Conservation (phyloP, 1,139 yeast species). For the Saccharomyces uvarum region DNA sequence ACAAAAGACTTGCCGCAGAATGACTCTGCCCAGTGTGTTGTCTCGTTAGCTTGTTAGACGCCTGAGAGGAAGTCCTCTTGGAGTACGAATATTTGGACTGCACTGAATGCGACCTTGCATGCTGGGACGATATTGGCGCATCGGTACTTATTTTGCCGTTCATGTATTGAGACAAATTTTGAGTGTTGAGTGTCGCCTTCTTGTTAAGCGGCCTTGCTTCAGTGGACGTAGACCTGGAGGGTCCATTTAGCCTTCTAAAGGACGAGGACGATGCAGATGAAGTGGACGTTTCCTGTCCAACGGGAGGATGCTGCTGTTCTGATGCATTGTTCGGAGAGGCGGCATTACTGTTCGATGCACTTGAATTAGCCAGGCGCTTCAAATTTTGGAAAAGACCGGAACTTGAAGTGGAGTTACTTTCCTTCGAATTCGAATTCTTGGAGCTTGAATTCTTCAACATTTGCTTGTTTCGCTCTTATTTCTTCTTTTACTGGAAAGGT, state of each 20-base stretch:
- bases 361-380: conserved; percentile 13
- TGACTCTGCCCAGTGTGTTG: conserved; percentile 22
- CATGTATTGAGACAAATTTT: conserved; percentile 26
- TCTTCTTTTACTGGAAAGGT: neutral
- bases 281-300: neutral
- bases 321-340: neutral
- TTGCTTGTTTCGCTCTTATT: neutral
- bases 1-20: conserved; percentile 25
- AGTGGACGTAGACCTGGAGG: conserved; percentile 13
- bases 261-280: neutral
- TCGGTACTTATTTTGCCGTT: conserved; percentile 11
- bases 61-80: conserved; percentile 22
- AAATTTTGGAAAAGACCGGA: conserved; percentile 15
- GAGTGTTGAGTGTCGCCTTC: conserved; percentile 24
- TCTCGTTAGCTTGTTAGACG: conserved; percentile 15
- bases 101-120: conserved; percentile 18
- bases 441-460: conserved; percentile 7
- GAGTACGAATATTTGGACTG: conserved; percentile 28
- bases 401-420: conserved; percentile 2
- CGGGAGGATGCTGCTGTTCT: neutral
- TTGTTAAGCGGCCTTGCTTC: conserved; percentile 24
- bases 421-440: conserved; percentile 4
- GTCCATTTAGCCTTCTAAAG: conserved; percentile 5
- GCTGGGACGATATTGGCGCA: conserved; percentile 6
- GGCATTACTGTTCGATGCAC: neutral